Base-by-base conservation (phyloP, 2,329 filamentous ascomycete species). In the Colletotrichum shisoi region DNA sequence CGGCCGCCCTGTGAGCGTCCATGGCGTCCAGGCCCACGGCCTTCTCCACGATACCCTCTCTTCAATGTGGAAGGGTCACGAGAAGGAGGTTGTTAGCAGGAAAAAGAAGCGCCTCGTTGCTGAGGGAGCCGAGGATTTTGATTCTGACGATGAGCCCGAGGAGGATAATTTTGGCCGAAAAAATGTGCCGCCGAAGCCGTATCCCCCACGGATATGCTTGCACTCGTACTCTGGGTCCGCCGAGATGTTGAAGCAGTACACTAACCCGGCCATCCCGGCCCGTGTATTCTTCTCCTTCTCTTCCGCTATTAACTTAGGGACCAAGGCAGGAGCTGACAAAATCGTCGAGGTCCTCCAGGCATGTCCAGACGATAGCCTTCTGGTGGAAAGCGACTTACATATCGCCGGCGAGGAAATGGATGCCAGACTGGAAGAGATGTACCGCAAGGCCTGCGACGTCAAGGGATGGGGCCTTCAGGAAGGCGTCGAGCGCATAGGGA, bases 371-470 rank as follows among this genome's bases (percentile, higher is more conserved):
- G 86, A 94, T 71, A 85, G 89, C 60, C 81, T 99, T 13, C 83
- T 99, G 21, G 84, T 96, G 2, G 95, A 99, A 78, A 98, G 93
- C 75, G 95, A 99, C 77, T 76, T 97, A 66, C 92, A 98, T 76
- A 85, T 81, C 21, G 95, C 94, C 0, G 95, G 95, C 0, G 82
- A 88, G 1, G 80, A 84, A 57, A 96, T 98, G 91, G 95, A 98
- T 74, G 78, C 80, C 2, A 80, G 87, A 67, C 79, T 99, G 13
- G 91, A 94, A 74, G 85, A 91, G 52, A 90, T 94, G 69, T 87
- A 91, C 62, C 82, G 89, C n/a, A 87, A 85, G 68, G 85, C 98
- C 5, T 97, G 94, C 74, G 77, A 85, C 56, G 82, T 93, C 52
- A 95, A 93, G 71, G 88, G 85, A 1, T 98, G 95, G 94, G 76